Conservation (phyloP, 495 filamentous ascomycete genomes). For the Talaromyces borbonicus region DNA sequence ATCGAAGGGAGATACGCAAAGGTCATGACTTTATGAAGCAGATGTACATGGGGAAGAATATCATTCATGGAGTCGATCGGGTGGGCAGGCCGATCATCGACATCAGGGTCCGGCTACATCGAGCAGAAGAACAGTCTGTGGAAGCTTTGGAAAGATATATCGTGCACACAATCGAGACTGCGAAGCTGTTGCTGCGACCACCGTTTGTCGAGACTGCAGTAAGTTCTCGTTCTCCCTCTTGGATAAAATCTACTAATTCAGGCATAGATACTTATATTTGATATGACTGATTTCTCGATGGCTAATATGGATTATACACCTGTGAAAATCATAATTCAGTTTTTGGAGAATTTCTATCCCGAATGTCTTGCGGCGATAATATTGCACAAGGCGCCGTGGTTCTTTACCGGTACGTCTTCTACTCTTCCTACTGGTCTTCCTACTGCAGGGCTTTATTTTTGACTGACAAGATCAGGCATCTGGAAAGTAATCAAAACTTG, state of each 20-base stretch:
- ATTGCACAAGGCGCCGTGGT: slow-evolving; percentile 90
- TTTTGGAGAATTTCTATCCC: slow-evolving; percentile 95
- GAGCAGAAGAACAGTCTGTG: slow-evolving; percentile 76
- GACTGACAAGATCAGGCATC: slow-evolving; percentile 38
- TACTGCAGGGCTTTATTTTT: not conserved
- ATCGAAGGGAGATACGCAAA: slow-evolving; percentile 47
- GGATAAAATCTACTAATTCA: slow-evolving; percentile 9
- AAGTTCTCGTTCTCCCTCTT: slow-evolving; percentile 25
- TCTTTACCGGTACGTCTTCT: slow-evolving; percentile 64
- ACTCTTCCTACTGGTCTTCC: not conserved
- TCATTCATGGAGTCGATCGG: slow-evolving; percentile 76
- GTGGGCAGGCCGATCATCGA: slow-evolving; percentile 74
- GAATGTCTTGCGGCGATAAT: slow-evolving; percentile 78
- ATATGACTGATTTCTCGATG: slow-evolving; percentile 85
- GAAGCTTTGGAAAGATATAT: slow-evolving; percentile 74
- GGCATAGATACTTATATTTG: slow-evolving; percentile 67
- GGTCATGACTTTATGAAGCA: slow-evolving; percentile 75
- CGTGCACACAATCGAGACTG: slow-evolving; percentile 86
- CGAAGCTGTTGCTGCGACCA: slow-evolving; percentile 59
- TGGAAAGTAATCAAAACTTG: slow-evolving; percentile 86
- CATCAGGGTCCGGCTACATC: slow-evolving; percentile 70
- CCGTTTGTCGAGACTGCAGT: slow-evolving; percentile 82
- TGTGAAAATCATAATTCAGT: slow-evolving; percentile 95
- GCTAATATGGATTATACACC: slow-evolving; percentile 73
- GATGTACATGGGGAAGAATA: slow-evolving; percentile 83